phyloP scores from a whole-genome alignment of 2,329 filamentous ascomycete species.

The Botrytis byssoidea region DNA sequence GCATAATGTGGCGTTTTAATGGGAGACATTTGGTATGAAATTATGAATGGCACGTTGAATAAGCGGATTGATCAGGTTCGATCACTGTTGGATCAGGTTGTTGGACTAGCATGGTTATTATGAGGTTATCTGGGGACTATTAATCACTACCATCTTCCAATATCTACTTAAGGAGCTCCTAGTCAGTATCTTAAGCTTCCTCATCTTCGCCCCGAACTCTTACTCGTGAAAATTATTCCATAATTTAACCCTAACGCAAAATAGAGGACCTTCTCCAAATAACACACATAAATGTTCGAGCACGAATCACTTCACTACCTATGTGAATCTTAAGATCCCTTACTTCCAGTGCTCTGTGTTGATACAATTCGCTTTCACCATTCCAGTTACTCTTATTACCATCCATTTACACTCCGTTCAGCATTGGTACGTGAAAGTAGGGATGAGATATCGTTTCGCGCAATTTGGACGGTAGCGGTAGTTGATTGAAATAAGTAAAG shows the following conservation, averaged over 20 bases:
- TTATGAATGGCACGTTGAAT: slow-evolving; percentile 8
- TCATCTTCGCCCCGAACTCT: background rate
- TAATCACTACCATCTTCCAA: background rate
- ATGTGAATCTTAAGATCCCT: background rate
- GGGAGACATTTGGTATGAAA: background rate
- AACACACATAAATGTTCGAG: too few relatives aligned
- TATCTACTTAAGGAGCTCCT: background rate
- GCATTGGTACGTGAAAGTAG: background rate
- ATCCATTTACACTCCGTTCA: too few relatives aligned
- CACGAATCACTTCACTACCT: background rate
- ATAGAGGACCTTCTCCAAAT: background rate
- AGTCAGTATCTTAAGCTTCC: background rate
- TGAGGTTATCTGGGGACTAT: background rate
- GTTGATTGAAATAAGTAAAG: background rate
- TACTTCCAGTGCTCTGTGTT: too few relatives aligned
- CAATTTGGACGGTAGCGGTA: background rate
- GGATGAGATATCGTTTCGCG: background rate
- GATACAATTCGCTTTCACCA: background rate
- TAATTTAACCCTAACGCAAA: background rate
- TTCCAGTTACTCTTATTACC: background rate
- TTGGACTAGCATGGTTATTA: background rate
- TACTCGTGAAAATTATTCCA: background rate
- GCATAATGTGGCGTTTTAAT: slow-evolving; percentile 1
- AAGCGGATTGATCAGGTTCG: background rate
- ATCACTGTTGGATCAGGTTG: background rate